Evolutionary conservation across 371 early-diverging fungal species (phyloP).

Genomic region (Rhizomucor miehei): DNA sequence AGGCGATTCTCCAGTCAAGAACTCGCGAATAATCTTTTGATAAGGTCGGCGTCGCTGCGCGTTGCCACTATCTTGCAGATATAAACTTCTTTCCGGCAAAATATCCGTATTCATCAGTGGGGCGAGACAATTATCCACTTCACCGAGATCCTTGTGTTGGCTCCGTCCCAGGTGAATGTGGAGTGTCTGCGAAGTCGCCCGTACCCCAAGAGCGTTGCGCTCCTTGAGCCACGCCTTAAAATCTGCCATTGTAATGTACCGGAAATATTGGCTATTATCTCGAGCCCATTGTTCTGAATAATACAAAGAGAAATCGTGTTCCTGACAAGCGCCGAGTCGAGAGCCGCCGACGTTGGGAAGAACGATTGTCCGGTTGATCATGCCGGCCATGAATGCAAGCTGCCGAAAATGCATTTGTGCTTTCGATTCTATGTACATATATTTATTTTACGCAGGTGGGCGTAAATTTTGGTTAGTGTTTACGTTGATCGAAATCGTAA

Average conservation of each 20-base stretch:
- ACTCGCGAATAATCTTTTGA: constrained; percentile 13
- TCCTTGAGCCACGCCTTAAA: constrained; percentile 28
- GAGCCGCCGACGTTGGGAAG: constrained; percentile 31
- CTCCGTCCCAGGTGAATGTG: constrained; percentile 14
- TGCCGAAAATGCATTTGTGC: constrained; percentile 39
- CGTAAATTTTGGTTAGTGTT: background rate
- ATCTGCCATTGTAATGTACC: constrained; percentile 23
- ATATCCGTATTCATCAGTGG: constrained; percentile 9
- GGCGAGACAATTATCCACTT: constrained; percentile 14
- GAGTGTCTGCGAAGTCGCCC: constrained; percentile 17
- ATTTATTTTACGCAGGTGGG: too few relatives aligned
- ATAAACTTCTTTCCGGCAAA: constrained; percentile 15
- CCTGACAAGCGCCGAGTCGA: constrained; percentile 31
- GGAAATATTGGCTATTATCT: constrained; percentile 18
- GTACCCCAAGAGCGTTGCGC: constrained; percentile 16
- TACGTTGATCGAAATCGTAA: background rate
- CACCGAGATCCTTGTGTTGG: constrained; percentile 10
- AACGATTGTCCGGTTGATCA: constrained; percentile 30
- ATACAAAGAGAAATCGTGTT: constrained; percentile 29
- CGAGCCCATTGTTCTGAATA: constrained; percentile 22
- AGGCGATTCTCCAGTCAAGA: constrained; percentile 10
- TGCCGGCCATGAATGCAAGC: constrained; percentile 28
- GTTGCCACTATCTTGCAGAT: constrained; percentile 18
- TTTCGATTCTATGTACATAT: constrained; percentile 51
- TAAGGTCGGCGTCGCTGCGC: constrained; percentile 4